Base-by-base conservation (phyloP, 768 basidiomycete genomes). In the Cyclocybe cylindracea region DNA sequence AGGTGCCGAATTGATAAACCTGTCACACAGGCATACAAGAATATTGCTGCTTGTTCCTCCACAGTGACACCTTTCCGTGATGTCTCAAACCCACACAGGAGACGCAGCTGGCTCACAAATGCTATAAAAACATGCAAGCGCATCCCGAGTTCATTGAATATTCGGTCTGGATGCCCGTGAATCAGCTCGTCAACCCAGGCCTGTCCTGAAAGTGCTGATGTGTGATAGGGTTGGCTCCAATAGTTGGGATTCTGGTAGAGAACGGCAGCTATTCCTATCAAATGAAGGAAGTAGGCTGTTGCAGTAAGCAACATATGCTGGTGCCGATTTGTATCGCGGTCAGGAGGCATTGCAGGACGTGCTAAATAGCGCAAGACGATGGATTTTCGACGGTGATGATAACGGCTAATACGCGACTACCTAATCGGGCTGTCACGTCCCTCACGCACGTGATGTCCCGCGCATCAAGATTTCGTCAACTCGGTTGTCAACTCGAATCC, bases 11-110 rank as follows among this genome's bases (percentile, higher is more conserved):
- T 39, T 4, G 51, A 45, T 7, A 65, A 24, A 1, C 61, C 62
- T 42, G 61, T 66, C 4, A 61, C 57, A 52, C 50, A 62, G n/a
- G 50, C 55, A 41, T 66, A 68, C 4, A 69, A 58, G 44, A 64
- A 67, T 9, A 68, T 67, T 6, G 61, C 63, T 2, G 50, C 31
- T 57, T 66, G 45, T 55, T 64, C 62, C 18, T 60, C 47, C 5
- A 44, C 24, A 1, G 10, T 6, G 1, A 50, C 37, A 2, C 24
- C 24, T 2, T 44, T 14, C 1, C 39, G 29, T 1, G 49, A 50
- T 14, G 42, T 41, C 14, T n/a, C 16, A 14, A 51, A 39, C n/a
- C 50, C 58, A 55, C 54, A 61, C 14, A 53, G 19, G 51, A 39
- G 50, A 37, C 37, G 49, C 9, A 56, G 51, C 36, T 60, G 47